Percentiles rank a stretch among this genome's conserved stretches.
Evolutionary conservation across 208 protist genomes (phyloP).

Genomic region (Leishmania gerbilli): DNA sequence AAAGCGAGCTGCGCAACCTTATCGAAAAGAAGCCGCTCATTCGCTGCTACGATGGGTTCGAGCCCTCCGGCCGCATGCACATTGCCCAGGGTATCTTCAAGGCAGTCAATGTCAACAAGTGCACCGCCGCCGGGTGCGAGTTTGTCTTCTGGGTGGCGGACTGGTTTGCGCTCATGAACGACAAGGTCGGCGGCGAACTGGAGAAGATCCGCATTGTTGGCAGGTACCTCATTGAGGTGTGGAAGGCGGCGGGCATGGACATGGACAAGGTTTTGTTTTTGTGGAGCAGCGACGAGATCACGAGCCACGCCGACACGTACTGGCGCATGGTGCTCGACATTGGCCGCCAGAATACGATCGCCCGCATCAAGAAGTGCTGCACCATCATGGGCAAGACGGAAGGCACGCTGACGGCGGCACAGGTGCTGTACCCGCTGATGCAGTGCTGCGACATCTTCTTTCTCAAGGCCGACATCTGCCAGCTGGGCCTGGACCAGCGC

Average conservation of each 20-base stretch:
- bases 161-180: conserved; percentile 99
- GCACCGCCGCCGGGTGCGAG: conserved; percentile 94
- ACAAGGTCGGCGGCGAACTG: conserved; percentile 99
- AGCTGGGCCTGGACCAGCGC: conserved; percentile 99
- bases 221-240: conserved; percentile 98
- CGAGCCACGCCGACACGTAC: conserved; percentile 92
- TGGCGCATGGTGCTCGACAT: conserved; percentile 98
- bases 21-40: conserved; percentile 93
- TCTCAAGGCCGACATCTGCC: conserved; percentile 99
- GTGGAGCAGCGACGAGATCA: conserved; percentile 98
- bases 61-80: conserved; percentile 99
- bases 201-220: conserved; percentile 97
- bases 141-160: conserved; percentile 99
- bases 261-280: conserved; percentile 97
- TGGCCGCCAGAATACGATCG: conserved; percentile 93
- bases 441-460: conserved; percentile 99
- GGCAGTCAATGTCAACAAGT: conserved; percentile 99
- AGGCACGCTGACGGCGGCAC: conserved; percentile 95
- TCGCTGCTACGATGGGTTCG: conserved; percentile 99
- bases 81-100: conserved; percentile 99
- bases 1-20: conserved; percentile 91
- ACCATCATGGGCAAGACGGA: conserved; percentile 99
- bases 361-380: conserved; percentile 98
- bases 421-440: conserved; percentile 99
- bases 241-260: conserved; percentile 99